Evolutionary conservation across 202 grass and related monocot genomes (phyloP), one percentile per base, ranked within the genome.

Genomic region (Carex arenaria): DNA sequence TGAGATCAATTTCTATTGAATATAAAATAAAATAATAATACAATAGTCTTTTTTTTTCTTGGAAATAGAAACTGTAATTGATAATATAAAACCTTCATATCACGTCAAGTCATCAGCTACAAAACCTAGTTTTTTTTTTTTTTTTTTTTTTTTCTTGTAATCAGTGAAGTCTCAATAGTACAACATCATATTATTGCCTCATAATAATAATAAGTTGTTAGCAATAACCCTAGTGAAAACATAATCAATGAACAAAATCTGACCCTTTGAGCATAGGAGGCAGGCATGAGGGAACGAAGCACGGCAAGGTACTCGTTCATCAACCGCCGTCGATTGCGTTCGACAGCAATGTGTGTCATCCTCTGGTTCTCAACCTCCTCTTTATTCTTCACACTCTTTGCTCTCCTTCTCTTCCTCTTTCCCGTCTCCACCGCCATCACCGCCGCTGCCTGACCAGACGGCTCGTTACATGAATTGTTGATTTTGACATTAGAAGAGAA

Each of bases 321-420:
- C 76, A 90, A 86, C 55, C 82, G 87, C 68, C 95, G 89, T 60
- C 92, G 92, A 85, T 97, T 97, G 62, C 94, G 88, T 82, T 97
- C 94, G n/a, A 97, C 92, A 22, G 92, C 87, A 90, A 97, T 97
- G 89, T 97, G 94, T 19, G 85, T 94, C 92, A 97, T 94, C 73
- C 94, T 79, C 70, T 97, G 94, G 82, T 56, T 94, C 85, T 97
- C 94, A 82, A 85, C 90, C 74, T 93, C 94, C 85, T 97, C 90
- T 83, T 81, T 87, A 72, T 94, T 93, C 87, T 90, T 97, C 6
- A 82, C 74, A 49, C 79, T 94, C 87, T 82, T 94, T 0, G 66
- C 20, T 18, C 86, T 69, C 20, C 84, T 87, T 19, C 94, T 83
- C 84, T 94, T 97, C 87, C 94, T 84, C 80, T 85, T 86, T 64